phyloP scores from a whole-genome alignment of 345 rosid genomes.

The Eucalyptus urophylla region DNA sequence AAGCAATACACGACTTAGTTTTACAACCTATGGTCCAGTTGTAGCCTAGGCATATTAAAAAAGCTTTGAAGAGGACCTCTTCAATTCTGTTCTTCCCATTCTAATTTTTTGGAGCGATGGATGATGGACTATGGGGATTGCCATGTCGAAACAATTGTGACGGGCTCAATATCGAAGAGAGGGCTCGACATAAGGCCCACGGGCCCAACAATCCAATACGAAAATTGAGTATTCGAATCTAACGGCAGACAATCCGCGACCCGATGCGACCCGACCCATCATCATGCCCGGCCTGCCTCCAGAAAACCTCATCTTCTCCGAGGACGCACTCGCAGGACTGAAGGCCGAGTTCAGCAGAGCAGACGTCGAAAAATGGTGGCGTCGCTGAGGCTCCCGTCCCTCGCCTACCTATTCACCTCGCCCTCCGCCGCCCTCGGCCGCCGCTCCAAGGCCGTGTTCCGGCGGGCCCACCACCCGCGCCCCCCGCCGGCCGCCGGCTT shows the following conservation, averaged over 20 bases:
- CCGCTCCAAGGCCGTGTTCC: slow-evolving; percentile 9
- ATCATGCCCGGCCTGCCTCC: neutral
- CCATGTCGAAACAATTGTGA: neutral
- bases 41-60: neutral
- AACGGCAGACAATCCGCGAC: neutral
- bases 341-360: neutral
- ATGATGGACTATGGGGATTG: neutral
- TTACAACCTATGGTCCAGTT: neutral
- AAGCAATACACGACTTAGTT: neutral
- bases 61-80: neutral
- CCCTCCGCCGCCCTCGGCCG: slow-evolving; percentile 15
- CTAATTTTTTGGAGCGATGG: neutral
- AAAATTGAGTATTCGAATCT: neutral
- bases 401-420: slow-evolving; percentile 37
- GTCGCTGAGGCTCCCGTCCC: slow-evolving; percentile 55
- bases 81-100: neutral
- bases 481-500: slow-evolving; percentile 16
- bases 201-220: neutral
- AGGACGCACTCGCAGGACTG: neutral
- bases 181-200: neutral
- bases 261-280: neutral
- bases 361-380: slow-evolving; percentile 25
- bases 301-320: neutral
- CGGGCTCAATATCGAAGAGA: neutral
- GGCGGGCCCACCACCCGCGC: slow-evolving; percentile 8